These are phyloP conservation scores for Ascochyta viciae-villosae DNA, from an alignment of 2,329 filamentous ascomycete genomes.

Conservation along the genomic window DNA sequence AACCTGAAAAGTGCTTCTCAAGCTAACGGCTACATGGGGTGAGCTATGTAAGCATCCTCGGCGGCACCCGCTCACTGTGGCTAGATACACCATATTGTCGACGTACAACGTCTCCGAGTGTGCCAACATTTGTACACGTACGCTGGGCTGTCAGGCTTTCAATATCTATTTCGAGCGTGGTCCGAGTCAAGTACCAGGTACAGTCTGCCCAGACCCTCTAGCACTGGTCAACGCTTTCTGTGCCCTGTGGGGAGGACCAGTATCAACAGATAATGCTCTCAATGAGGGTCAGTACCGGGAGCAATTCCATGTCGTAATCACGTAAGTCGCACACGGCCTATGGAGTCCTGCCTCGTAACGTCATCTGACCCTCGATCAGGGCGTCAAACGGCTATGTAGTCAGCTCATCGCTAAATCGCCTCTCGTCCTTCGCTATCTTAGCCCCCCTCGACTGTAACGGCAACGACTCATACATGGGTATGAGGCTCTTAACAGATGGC, in stretches of 20 bases:
- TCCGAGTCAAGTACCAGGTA: neutral
- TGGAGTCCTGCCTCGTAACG: neutral
- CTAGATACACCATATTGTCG: neutral
- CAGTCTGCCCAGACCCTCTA: neutral
- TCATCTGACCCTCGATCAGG: neutral
- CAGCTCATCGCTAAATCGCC: neutral
- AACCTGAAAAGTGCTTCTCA: neutral
- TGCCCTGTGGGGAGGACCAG: slow-evolving; percentile 5
- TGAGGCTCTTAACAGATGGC: neutral
- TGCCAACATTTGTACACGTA: neutral
- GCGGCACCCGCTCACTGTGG: neutral
- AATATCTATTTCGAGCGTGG: slow-evolving; percentile 4
- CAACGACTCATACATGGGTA: slow-evolving; percentile 2
- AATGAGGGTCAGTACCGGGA: slow-evolving; percentile 4
- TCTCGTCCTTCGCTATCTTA: neutral
- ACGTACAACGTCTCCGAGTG: slow-evolving; percentile 3
- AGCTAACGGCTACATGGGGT: slow-evolving; percentile 5
- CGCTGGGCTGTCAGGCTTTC: slow-evolving; percentile 2
- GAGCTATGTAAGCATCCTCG: neutral
- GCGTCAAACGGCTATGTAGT: slow-evolving; percentile 4
- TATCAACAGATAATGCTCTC: neutral
- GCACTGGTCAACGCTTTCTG: neutral
- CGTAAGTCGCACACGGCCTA: neutral
- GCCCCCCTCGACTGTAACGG: slow-evolving; percentile 5
- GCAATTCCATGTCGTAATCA: slow-evolving; percentile 2